A percentile compares a stretch with the other conserved stretches of the same genome.
phyloP scores from a whole-genome alignment of 2,329 filamentous ascomycete species.

The Sclerotinia spermophila region DNA sequence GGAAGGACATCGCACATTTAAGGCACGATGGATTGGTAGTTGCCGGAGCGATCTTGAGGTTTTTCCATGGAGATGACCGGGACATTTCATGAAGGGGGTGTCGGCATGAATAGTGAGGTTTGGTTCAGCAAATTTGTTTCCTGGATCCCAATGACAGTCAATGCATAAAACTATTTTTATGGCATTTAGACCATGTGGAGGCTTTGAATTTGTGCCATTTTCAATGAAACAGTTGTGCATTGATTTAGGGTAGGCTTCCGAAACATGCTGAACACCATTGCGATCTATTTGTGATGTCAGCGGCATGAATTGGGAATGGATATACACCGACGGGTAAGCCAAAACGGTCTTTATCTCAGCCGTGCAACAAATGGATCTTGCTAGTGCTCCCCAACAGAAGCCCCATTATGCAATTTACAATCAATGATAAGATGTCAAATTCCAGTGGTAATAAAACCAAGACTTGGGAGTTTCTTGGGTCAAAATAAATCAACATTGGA shows the following conservation, averaged over 20 bases:
- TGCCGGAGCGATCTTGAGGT: conserved; percentile 69
- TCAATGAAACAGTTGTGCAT: neutral
- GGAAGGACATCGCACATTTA: conserved; percentile 59
- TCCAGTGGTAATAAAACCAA: neutral
- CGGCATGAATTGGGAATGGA: neutral
- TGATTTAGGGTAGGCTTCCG: neutral
- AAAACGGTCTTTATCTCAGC: neutral
- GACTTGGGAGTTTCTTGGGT: neutral
- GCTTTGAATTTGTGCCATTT: neutral
- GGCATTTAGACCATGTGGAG: neutral
- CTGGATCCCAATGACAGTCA: neutral
- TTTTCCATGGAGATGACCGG: conserved; percentile 45
- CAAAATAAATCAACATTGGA: neutral
- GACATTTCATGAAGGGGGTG: conserved; percentile 8
- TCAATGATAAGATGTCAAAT: neutral
- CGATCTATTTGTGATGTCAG: neutral
- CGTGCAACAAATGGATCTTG: neutral
- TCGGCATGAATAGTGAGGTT: neutral
- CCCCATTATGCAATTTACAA: neutral
- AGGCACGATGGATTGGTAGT: conserved; percentile 77
- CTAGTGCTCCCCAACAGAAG: neutral
- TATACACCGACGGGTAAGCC: neutral
- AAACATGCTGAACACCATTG: neutral
- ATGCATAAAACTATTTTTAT: neutral
- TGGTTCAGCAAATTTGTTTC: neutral